These are phyloP conservation scores for Trichoderma oligosporum DNA, from an alignment of 2,329 filamentous ascomycete species.

Conservation along the genomic window DNA sequence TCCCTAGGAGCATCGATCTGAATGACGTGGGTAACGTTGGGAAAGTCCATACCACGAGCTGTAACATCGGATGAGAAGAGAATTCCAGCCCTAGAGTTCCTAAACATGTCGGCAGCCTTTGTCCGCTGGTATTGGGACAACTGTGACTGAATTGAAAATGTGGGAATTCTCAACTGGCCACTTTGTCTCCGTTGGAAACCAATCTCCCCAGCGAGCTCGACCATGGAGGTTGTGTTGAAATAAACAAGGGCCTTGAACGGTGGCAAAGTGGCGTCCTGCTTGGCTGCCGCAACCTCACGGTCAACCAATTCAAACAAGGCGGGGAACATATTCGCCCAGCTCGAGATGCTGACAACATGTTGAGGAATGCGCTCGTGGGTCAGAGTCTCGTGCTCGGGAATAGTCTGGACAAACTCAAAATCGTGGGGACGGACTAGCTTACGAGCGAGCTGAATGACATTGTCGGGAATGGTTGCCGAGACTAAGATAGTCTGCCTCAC, in stretches of 20 bases:
- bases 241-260: slow-evolving; percentile 98
- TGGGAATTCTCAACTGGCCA: slow-evolving; percentile 35
- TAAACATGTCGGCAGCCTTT: slow-evolving; percentile 67
- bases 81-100: slow-evolving; percentile 56
- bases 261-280: slow-evolving; percentile 36
- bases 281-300: slow-evolving; percentile 49
- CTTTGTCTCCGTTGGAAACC: slow-evolving; percentile 40
- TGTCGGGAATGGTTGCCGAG: slow-evolving; percentile 83
- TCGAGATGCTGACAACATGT: slow-evolving; percentile 61
- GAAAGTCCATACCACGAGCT: slow-evolving; percentile 80
- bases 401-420: slow-evolving; percentile 90
- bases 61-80: slow-evolving; percentile 78
- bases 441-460: slow-evolving; percentile 77
- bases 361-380: slow-evolving; percentile 86
- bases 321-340: slow-evolving; percentile 74
- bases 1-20: slow-evolving; percentile 63
- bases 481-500: slow-evolving; percentile 90
- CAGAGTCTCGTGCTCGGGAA: slow-evolving; percentile 72
- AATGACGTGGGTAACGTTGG: slow-evolving; percentile 73
- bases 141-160: slow-evolving; percentile 71
- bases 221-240: slow-evolving; percentile 73
- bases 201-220: slow-evolving; percentile 59
- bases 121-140: slow-evolving; percentile 69
- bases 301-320: slow-evolving; percentile 71
- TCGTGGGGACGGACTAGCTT: slow-evolving; percentile 70